These are phyloP conservation scores for Sclerotinia glacialis DNA, from an alignment of 2,329 filamentous ascomycete species.

Conservation along the genomic window DNA sequence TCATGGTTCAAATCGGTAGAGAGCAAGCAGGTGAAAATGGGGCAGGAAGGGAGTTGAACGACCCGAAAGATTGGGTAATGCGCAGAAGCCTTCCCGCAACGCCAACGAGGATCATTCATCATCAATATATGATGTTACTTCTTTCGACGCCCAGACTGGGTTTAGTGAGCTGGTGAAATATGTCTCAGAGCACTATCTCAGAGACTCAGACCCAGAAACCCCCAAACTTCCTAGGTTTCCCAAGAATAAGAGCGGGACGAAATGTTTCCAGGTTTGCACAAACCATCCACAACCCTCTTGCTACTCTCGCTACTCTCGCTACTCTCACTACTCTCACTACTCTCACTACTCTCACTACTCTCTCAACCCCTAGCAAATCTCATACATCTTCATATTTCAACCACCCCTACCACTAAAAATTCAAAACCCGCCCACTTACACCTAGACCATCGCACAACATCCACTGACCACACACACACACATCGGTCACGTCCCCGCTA, in stretches of 20 bases:
- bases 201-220: slow-evolving; percentile 12
- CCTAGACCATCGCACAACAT: slow-evolving; percentile 10
- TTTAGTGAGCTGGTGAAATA: slow-evolving; percentile 3
- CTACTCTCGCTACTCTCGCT: too few species aligned
- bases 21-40: background rate
- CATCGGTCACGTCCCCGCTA: slow-evolving; percentile 16
- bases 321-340: too few species aligned
- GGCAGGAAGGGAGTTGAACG: slow-evolving; percentile 1
- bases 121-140: slow-evolving; percentile 20
- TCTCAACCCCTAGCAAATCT: background rate
- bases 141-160: background rate
- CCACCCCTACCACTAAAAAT: slow-evolving; percentile 13
- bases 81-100: slow-evolving; percentile 23
- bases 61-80: slow-evolving; percentile 23
- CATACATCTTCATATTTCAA: slow-evolving; percentile 12
- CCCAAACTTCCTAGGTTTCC: slow-evolving; percentile 12
- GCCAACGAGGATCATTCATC: slow-evolving; percentile 23
- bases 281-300: too few species aligned
- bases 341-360: too few species aligned
- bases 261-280: slow-evolving; percentile 18
- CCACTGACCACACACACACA: too few species aligned
- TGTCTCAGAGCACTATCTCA: slow-evolving; percentile 20
- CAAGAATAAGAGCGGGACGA: slow-evolving; percentile 21
- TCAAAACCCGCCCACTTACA: slow-evolving; percentile 11
- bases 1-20: background rate